Evolutionary conservation across 768 basidiomycete species (phyloP), one percentile per base, ranked within the genome.

Genomic region (Agrocybe pediades): DNA sequence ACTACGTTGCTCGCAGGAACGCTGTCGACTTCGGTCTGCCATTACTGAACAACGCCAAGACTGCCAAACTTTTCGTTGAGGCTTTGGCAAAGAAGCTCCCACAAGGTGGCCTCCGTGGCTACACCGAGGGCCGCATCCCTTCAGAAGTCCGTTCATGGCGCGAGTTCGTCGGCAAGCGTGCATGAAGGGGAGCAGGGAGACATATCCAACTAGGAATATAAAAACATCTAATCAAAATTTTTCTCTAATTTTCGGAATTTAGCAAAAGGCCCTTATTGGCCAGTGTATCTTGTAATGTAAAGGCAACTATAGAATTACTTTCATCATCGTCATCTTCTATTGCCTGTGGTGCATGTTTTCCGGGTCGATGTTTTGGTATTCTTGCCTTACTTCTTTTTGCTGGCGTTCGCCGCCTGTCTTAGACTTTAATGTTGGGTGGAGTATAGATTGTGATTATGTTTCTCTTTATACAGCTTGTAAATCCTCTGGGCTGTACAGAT

Each of bases 1-100:
- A 98, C 63, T 99, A 99, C 64, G 95, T 98, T 43, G 96, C 97
- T 50, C 83, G 97, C 66, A 81, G 95, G 59, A 95, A 95, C 68
- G 93, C 94, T 49, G 93, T 96, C 49, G 95, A 98, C 75, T 98
- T 98, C 59, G 97, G 97, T 54, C 71, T 98, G 52, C 89, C 94
- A 9, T 71, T 98, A 51, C 75, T 98, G 60, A 97, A 96, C 76
- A 92, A 98, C 67, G 84, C 94, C 46, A 86, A 85, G 53, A 89
- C 86, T 53, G 97, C 96, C 2, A 81, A 87, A 59, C 81, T 99
- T 45, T 97, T 94, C 68, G 95, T 98, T 29, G 92, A 96, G 70
- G 84, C 87, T 57, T 74, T 99, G 52, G 90, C 82, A 3, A 84
- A 83, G 71, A 93, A 94, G 72, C 86, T 96, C 61, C 88, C 90